Conservation (phyloP, 1,284 basidiomycete species). For the Ustilago esculenta region DNA sequence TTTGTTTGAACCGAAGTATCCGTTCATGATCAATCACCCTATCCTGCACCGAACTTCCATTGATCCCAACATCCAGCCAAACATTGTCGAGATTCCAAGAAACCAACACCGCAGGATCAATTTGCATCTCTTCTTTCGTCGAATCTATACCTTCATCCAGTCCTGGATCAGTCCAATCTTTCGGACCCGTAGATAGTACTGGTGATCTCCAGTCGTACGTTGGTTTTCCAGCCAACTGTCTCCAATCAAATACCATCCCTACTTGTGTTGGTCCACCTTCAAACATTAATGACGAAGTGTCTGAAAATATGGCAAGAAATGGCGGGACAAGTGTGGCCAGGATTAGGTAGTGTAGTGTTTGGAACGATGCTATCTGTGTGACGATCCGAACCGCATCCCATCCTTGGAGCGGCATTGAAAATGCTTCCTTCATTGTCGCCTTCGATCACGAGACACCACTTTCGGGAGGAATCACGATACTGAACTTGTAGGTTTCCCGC, state of each 20-base stretch:
- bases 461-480: too few relatives aligned
- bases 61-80: slow-evolving; percentile 67
- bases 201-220: slow-evolving; percentile 26
- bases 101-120: slow-evolving; percentile 15
- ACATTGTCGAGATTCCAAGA: slow-evolving; percentile 39
- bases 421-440: slow-evolving; percentile 42
- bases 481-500: too few relatives aligned
- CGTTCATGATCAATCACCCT: slow-evolving; percentile 23
- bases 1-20: slow-evolving; percentile 25
- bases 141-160: background rate
- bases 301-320: slow-evolving; percentile 78
- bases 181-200: too few relatives aligned
- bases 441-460: too few relatives aligned
- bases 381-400: slow-evolving; percentile 39
- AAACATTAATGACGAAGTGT: slow-evolving; percentile 77
- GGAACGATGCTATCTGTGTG: slow-evolving; percentile 84
- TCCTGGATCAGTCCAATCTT: background rate
- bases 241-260: slow-evolving; percentile 97
- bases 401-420: slow-evolving; percentile 39
- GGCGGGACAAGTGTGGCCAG: slow-evolving; percentile 85
- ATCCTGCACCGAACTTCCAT: background rate
- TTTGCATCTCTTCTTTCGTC: background rate
- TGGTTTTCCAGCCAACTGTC: slow-evolving; percentile 76
- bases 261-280: slow-evolving; percentile 86
- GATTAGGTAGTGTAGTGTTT: slow-evolving; percentile 89